Evolutionary conservation across 768 basidiomycete genomes (phyloP), one percentile per base, ranked within the genome.

Genomic region (Russula abietina): DNA sequence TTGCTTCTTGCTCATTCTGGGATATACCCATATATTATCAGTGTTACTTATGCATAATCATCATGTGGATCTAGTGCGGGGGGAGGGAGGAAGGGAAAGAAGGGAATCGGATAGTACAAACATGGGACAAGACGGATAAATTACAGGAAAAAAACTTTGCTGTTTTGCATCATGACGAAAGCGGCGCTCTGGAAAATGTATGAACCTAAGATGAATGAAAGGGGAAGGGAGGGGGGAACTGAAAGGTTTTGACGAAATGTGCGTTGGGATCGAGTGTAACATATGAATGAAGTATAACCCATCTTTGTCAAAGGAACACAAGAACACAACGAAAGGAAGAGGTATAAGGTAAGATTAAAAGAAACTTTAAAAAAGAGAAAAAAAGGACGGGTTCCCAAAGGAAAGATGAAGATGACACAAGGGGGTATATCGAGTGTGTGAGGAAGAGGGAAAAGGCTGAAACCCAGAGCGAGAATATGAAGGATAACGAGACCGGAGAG

Each of bases 1-100:
- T n/a, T 22, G 3, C 8, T 16, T 26, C 12, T 43, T 32, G 19
- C 43, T 22, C n/a, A 22, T 32, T 56, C 26, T 16, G 16, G 28
- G 57, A 57, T 36, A 28, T 38, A 38, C 22, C 33, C 16, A 24
- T 43, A 45, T 53, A 28, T 61, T 50, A 52, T 30, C 46, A 16
- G 39, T 39, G 51, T 53, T 58, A 55, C 16, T 28, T 46, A 38
- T 49, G 38, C 26, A 10, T 59, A 55, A 48, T 51, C 39, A 22
- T 59, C 54, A 41, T 28, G 57, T 63, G 39, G 57, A 48, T 59
- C 57, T 59, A 63, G 19, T 63, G 62, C 61, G 50, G 55, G 28
- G 54, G 28, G 4, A 7, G 16, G 32, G 7, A 10, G 10, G n/a
- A n/a, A 11, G 10, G 2, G 11, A 2, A 33, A 33, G 33, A 33